A percentile compares a stretch with the other conserved stretches of the same genome.
These are phyloP conservation scores for Saccharum spontaneum DNA, from an alignment of 176 grass and related monocot genomes.

Conservation along the genomic window DNA sequence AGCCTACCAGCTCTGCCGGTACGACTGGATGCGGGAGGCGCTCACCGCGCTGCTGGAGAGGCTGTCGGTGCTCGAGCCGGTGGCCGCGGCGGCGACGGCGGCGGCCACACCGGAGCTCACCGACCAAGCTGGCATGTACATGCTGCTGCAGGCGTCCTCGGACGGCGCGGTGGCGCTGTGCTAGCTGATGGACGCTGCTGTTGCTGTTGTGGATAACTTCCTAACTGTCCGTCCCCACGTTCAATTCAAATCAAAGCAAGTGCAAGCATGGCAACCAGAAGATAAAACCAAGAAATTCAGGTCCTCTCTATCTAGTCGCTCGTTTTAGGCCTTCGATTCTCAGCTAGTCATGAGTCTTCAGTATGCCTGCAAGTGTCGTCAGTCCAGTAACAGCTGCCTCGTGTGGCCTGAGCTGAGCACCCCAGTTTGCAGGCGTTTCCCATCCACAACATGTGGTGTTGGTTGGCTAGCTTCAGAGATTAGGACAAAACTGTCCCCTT, in stretches of 20 bases:
- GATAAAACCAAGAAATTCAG: neutral
- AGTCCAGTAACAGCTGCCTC: neutral
- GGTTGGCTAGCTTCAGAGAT: constrained; percentile 26
- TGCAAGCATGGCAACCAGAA: constrained; percentile 17
- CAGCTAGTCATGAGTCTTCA: neutral
- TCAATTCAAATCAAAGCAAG: constrained; percentile 16
- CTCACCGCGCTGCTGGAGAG: constrained; percentile 57
- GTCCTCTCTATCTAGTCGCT: constrained; percentile 10
- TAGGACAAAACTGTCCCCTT: constrained; percentile 17
- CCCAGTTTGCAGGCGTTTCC: constrained; percentile 8
- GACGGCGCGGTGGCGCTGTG: constrained; percentile 64
- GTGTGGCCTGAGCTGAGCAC: neutral
- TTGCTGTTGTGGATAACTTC: constrained; percentile 27
- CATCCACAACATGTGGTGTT: constrained; percentile 13
- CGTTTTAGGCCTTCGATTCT: constrained; percentile 16
- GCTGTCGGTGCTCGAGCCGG: constrained; percentile 33
- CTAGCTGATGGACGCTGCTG: constrained; percentile 24
- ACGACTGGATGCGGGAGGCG: constrained; percentile 91
- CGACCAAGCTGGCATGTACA: constrained; percentile 53
- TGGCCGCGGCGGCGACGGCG: constrained; percentile 9
- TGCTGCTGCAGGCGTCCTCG: constrained; percentile 54
- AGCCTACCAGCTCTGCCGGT: constrained; percentile 71
- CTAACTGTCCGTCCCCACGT: neutral
- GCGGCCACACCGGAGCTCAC: constrained; percentile 25
- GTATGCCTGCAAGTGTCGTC: constrained; percentile 24